Base-by-base conservation (phyloP, 225 moss, liverwort and hornwort genomes). In the Pseudoscleropodium purum region DNA sequence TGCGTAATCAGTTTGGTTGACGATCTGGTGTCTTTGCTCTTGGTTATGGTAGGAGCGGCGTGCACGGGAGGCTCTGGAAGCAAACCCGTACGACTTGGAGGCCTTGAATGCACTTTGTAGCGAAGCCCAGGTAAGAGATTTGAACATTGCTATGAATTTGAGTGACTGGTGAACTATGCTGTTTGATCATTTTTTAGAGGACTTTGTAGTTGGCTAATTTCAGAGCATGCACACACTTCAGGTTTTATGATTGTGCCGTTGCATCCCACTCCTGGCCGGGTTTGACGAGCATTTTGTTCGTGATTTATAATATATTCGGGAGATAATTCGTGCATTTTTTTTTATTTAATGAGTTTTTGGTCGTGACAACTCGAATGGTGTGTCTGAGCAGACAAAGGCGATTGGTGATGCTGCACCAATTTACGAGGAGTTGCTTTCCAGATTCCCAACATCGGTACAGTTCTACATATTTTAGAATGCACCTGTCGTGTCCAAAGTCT, bases 371-470 rank as follows among this genome's bases (percentile, higher is more conserved):
- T 90, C 36, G 68, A 75, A 64, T 72, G 67, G 30, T 93, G 64
- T 65, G 29, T 82, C 82, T 89, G 84, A 80, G 88, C 96, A 98
- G 98, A 82, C 93, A 60, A 96, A 89, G 91, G 89, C 94, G 74
- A 96, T 97, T 91, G 91, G 87, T 91, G 96, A 96, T 92, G 95
- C 96, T 91, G 95, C 95, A 85, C 93, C 94, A 81, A 87, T 98
- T 73, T 97, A 92, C 59, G 98, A 98, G 94, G 91, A 95, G 88
- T 92, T 97, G 74, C 93, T 98, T 91, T 94, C 96, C 77, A 93
- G 93, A 37, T 97, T 97, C 84, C 98, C 98, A 52, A 97, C 95
- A 87, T 95, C 97, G 91, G 98, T 98, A 98, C 84, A 52, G 45
- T 86, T 85, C 15, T 33, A 54, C 19, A 51, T 70, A 56, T 39